A percentile compares a stretch with the other conserved stretches of the same genome.
Evolutionary conservation across 2,329 filamentous ascomycete species (phyloP).

Genomic region (Diplocarpon mali): DNA sequence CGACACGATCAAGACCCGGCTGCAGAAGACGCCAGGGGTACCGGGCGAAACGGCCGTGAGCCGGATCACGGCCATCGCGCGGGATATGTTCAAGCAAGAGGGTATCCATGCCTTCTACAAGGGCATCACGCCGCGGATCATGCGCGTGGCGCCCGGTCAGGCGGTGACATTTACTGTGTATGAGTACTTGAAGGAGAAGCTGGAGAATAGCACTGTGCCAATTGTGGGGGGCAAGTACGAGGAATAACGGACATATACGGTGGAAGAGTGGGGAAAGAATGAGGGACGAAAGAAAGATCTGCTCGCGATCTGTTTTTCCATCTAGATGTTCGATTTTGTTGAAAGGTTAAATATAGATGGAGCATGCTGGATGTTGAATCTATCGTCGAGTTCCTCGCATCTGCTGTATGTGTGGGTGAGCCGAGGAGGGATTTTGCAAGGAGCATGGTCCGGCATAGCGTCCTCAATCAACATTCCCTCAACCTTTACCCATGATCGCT

Average conservation of each 20-base stretch:
- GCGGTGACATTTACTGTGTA: conserved; percentile 69
- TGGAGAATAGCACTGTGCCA: conserved; percentile 52
- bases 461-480: conserved; percentile 3
- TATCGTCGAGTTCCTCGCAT: no score
- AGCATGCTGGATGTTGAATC: background rate
- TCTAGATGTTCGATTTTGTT: background rate
- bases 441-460: conserved; percentile 15
- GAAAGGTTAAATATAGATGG: background rate
- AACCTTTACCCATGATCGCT: background rate
- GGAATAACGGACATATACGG: conserved; percentile 37
- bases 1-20: conserved; percentile 94
- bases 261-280: background rate
- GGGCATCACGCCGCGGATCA: conserved; percentile 93
- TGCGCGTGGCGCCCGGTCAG: conserved; percentile 94
- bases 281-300: background rate
- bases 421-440: background rate
- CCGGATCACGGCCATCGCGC: conserved; percentile 67
- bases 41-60: conserved; percentile 70
- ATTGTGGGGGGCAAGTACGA: conserved; percentile 54
- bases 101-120: conserved; percentile 95
- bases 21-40: conserved; percentile 81
- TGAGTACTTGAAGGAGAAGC: conserved; percentile 61
- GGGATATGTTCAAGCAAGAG: conserved; percentile 87
- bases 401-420: background rate
- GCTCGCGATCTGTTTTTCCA: background rate